Evolutionary conservation across 306 rosid species (phyloP), one percentile per base, ranked within the genome.

Genomic region (Sesbania bispinosa): DNA sequence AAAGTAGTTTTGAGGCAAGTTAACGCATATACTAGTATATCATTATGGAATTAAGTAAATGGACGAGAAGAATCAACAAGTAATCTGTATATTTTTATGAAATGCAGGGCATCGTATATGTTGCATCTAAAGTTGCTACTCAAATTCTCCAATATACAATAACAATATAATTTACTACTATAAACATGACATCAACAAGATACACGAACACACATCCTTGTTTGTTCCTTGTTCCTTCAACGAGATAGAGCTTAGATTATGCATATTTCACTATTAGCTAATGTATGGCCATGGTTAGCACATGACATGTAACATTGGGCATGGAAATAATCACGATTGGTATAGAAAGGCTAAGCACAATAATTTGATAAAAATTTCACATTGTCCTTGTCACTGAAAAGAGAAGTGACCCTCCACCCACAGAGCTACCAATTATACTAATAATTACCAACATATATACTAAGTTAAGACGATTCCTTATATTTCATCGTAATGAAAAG

Each of bases 211-310:
- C 16, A 41, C 4, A 41, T 4, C 7, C 45, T 9, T 38, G 13
- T 38, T 38, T 38, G 7, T 38, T 64, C 73, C 71, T 76, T 19
- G 32, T 7, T 23, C 46, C 81, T 81, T 68, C 47, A 52, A 21
- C 9, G 32, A 51, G 26, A 51, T 1, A 13, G 27, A 20, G 29
- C n/a, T 2, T n/a, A n/a, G 20, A 45, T 14, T 45, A 45, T 45
- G 51, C 18, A n/a, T 45, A 4, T 8, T 45, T 14, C 20, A 14
- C 7, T 45, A 4, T 1, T 45, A 14, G 51, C 20, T n/a, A 15
- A 10, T 14, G 1, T 24, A n/a, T 9, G 10, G n/a, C 23, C 27
- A 7, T 48, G 29, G 55, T 48, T 3, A 19, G 9, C 33, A 29
- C 35, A n/a, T n/a, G n/a, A n/a, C n/a, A n/a, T n/a, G n/a, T n/a